phyloP scores from a whole-genome alignment of 2,329 filamentous ascomycete genomes.

The Elsinoe arachidis region DNA sequence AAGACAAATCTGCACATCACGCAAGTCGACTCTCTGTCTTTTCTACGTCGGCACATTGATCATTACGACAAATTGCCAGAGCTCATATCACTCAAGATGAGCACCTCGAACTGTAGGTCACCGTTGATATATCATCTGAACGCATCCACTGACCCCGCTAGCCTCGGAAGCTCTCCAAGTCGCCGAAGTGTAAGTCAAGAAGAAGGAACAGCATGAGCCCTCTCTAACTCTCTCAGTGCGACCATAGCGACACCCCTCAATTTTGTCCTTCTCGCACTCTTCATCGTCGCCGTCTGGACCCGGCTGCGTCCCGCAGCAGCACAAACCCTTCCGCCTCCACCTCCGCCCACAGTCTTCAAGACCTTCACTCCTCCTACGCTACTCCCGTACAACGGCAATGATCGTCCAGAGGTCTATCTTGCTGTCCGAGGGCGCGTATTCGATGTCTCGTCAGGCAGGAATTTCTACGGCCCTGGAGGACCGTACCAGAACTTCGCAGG shows the following conservation, averaged over 20 bases:
- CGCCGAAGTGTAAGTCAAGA: constrained; percentile 34
- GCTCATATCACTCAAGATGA: constrained; percentile 2
- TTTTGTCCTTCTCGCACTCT: constrained; percentile 50
- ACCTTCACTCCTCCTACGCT: constrained; percentile 76
- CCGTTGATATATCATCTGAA: background rate
- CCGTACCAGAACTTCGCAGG: constrained; percentile 96
- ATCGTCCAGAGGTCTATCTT: constrained; percentile 70
- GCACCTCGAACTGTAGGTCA: constrained; percentile 4
- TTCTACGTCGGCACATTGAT: background rate
- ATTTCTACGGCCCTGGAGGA: constrained; percentile 93
- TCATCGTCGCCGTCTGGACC: constrained; percentile 49
- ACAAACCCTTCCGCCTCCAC: constrained; percentile 44
- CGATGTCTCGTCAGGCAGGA: constrained; percentile 75
- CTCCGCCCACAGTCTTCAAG: constrained; percentile 72
- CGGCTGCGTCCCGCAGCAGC: constrained; percentile 40
- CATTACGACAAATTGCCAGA: background rate
- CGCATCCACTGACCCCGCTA: constrained; percentile 9
- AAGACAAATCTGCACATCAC: constrained; percentile 11
- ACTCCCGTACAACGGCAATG: constrained; percentile 73
- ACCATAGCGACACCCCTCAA: constrained; percentile 53
- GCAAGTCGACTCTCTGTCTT: background rate
- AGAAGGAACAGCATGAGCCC: constrained; percentile 1
- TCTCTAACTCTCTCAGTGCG: constrained; percentile 32
- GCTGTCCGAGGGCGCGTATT: constrained; percentile 88
- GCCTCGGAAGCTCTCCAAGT: constrained; percentile 26